Evolutionary conservation across 2,329 filamentous ascomycete species (phyloP), one percentile per base, ranked within the genome.

Genomic region (Sordariomycetes sp.): DNA sequence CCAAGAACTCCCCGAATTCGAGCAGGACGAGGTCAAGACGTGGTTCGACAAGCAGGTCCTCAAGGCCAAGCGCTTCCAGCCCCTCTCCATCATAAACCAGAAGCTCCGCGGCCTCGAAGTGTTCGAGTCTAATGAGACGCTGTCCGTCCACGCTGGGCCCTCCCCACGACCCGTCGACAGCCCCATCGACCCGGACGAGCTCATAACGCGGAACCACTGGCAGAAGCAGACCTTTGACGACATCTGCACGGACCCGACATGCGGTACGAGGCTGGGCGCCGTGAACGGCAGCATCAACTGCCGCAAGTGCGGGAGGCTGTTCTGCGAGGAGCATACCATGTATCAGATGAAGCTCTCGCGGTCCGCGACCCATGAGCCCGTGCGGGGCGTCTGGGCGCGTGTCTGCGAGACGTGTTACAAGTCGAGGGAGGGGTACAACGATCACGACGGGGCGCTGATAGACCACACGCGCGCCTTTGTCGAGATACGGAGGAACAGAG

Each of bases 351-450:
- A 95, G 75, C 77, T 99, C 12, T 96, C 91, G 10, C 79, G 91
- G 57, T 87, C 90, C 34, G 94, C 94, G 3, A 81, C 85, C 59
- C 90, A 96, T 70, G 94, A 99, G 62, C 92, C 94, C 0, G 82
- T 94, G 1, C 78, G 92, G 60, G 94, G 94, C 8, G 81, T 89
- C 63, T 99, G 94, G 94, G 95, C 89, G 64, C 76, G 94, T 55
- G 92, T 97, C 1, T 99, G 94, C 67, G 94, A 99, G 74, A 97
- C 94, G n/a, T 99, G 94, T 72, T 99, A 94, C 74, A 97, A 96
- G 73, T 96, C 90, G 55, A 82, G 94, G 64, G 89, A 91, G 28
- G 94, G 94, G 3, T 99, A 99, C 71, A 96, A 95, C 67, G 91
- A 99, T 65, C 87, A 92, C 64, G 81, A 80, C 57, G 89, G 90